Percentiles rank a stretch among this genome's conserved stretches.
Evolutionary conservation across 2,329 filamentous ascomycete genomes (phyloP).

Genomic region (Whalleya microplaca): DNA sequence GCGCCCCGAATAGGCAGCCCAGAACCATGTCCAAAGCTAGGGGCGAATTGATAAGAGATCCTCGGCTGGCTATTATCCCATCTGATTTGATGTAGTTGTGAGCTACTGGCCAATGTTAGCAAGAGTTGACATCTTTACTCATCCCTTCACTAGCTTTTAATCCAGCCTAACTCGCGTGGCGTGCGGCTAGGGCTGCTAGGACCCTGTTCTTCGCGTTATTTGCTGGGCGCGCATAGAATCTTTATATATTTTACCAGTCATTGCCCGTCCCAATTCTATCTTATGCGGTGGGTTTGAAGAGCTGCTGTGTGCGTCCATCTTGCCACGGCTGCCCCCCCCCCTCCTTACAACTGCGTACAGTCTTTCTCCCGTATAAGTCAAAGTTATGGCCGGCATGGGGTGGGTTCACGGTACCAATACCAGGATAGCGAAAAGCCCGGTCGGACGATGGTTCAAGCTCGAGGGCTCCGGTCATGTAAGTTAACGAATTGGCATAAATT

Average conservation of each 20-base stretch:
- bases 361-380: background rate
- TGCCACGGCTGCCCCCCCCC: background rate
- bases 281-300: background rate
- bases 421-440: slow-evolving; percentile 64
- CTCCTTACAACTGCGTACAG: no score
- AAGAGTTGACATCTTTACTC: slow-evolving; percentile 15
- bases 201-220: slow-evolving; percentile 1
- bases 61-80: slow-evolving; percentile 27
- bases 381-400: slow-evolving; percentile 42
- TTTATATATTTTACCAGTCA: background rate
- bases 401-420: slow-evolving; percentile 56
- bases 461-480: slow-evolving; percentile 82
- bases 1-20: background rate
- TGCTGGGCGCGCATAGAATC: background rate
- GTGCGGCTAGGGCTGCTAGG: background rate
- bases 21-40: slow-evolving; percentile 4
- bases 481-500: slow-evolving; percentile 22
- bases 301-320: background rate
- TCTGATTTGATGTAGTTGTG: slow-evolving; percentile 26
- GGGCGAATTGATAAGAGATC: slow-evolving; percentile 26
- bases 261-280: background rate
- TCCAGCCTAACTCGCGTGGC: slow-evolving; percentile 5
- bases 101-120: slow-evolving; percentile 14
- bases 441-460: slow-evolving; percentile 77
- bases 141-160: slow-evolving; percentile 4